phyloP scores from a whole-genome alignment of 306 rosid genomes.

The Heteromeles arbutifolia region DNA sequence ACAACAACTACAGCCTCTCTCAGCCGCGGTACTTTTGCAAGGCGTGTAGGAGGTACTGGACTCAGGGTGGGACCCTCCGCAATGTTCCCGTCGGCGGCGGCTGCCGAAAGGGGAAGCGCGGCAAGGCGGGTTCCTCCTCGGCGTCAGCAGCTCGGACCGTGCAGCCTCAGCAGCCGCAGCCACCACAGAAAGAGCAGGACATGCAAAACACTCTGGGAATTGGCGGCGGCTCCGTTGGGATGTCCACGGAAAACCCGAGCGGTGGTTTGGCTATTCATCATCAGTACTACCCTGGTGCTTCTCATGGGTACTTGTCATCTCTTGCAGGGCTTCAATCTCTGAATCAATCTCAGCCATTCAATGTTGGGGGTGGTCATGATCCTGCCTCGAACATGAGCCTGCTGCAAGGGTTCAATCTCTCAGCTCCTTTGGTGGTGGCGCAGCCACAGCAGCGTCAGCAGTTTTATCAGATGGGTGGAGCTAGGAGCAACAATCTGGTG shows the following conservation, averaged over 20 bases:
- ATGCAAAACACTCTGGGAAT: not conserved
- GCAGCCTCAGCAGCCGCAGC: not conserved
- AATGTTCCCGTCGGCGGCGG: conserved; percentile 64
- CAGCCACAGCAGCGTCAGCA: not conserved
- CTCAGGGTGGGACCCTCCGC: conserved; percentile 59
- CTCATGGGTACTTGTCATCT: conserved; percentile 31
- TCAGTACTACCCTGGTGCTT: conserved; percentile 17
- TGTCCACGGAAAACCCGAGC: not conserved
- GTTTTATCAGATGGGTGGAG: conserved; percentile 14
- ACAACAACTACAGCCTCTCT: conserved; percentile 55
- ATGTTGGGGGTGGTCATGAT: not conserved
- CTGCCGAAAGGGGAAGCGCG: conserved; percentile 40
- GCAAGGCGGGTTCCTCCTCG: conserved; percentile 9
- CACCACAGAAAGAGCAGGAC: not conserved
- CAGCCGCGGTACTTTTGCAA: conserved; percentile 67
- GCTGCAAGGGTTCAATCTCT: conserved; percentile 31
- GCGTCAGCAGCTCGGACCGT: not conserved
- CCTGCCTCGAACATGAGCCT: conserved; percentile 34
- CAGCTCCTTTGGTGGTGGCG: not conserved
- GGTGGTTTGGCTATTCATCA: conserved; percentile 5
- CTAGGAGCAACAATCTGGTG: conserved; percentile 13
- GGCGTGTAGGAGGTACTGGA: conserved; percentile 60
- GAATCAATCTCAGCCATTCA: conserved; percentile 15
- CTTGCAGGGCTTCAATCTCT: conserved; percentile 29
- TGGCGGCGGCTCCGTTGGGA: not conserved